A percentile compares a stretch with the other conserved stretches of the same genome.
Evolutionary conservation across 2,329 filamentous ascomycete species (phyloP).

Genomic region (Colletotrichum horii): DNA sequence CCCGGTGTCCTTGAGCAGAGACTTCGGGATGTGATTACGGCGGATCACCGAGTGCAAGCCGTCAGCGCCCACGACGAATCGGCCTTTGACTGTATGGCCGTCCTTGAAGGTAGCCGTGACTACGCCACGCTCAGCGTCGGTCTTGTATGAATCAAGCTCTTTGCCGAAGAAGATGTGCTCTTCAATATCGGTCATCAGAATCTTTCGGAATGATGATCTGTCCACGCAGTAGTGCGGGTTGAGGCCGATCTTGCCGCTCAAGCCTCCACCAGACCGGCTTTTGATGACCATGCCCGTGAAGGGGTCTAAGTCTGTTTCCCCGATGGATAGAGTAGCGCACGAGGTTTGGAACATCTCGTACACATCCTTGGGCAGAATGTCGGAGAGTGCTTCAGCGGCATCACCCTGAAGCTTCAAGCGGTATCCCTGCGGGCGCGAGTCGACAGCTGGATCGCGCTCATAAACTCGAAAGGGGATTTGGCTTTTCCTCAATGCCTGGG

Average conservation of each 20-base stretch:
- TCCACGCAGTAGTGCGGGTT: constrained; percentile 56
- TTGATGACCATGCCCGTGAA: neutral
- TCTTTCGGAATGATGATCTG: neutral
- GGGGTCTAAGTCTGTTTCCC: neutral
- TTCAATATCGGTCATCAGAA: neutral
- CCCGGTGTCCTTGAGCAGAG: neutral
- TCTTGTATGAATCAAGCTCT: neutral
- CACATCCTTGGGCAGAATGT: neutral
- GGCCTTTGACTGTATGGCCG: constrained; percentile 62
- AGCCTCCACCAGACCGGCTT: constrained; percentile 45
- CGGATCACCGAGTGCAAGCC: constrained; percentile 67
- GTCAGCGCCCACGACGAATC: constrained; percentile 65
- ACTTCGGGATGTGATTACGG: constrained; percentile 40
- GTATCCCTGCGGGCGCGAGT: constrained; percentile 67
- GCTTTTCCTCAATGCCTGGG: constrained; percentile 33
- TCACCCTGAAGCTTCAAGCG: constrained; percentile 52
- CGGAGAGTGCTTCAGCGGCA: neutral
- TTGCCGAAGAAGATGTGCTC: neutral
- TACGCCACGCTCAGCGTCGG: constrained; percentile 56
- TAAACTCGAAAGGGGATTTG: constrained; percentile 52
- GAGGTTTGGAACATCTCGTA: neutral
- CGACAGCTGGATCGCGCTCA: constrained; percentile 52
- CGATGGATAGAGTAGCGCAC: neutral
- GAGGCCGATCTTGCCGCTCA: constrained; percentile 56
- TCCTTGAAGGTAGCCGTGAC: constrained; percentile 65